Base-by-base conservation (phyloP, 2,329 filamentous ascomycete genomes). In the Cladosporium austrohemisphaericum region DNA sequence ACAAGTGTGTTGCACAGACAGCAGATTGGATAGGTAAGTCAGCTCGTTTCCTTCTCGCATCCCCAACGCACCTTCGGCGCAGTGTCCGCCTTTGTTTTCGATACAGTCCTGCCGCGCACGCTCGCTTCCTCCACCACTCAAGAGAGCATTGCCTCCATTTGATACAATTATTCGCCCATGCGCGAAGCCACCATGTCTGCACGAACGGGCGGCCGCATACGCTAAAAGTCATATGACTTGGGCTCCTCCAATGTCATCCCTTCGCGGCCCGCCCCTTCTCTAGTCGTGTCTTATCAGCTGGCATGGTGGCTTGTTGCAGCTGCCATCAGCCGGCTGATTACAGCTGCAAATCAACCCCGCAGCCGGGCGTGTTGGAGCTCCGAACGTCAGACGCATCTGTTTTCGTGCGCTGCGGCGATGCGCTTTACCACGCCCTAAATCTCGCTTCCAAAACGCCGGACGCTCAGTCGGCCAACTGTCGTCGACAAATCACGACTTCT, bases 1-100 rank as follows among this genome's bases (percentile, higher is more conserved):
- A 61, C 79, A 72, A 70, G 69, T 95, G 56, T 89, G 86, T 65
- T 78, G 79, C 61, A 80, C 85, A 22, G 79, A 94, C 68, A 84
- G 89, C 56, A 77, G 83, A 67, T 74, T 96, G 70, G 92, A 97
- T 75, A 94, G 89, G 92, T 97, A 83, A 85, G 88, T 49, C 20
- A 29, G 25, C 37, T 18, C 29, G 19, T 53, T 56, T 52, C 41
- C 52, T 53, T 49, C 56, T 63, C 59, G 63, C 57, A 51, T n/a
- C n/a, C 55, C 53, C 57, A 55, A 56, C 54, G 25, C 33, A 31
- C 35, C 44, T 13, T 38, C 33, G 44, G 37, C 38, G 46, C 23
- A 28, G 18, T 31, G 33, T 48, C 41, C 53, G 45, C 48, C 44
- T 33, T 49, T 44, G 49, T 29, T n/a, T 31, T 28, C 20, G 41